These are phyloP conservation scores for Neocallimastix lanati DNA, from an alignment of 192 early-diverging fungal species.

Conservation along the genomic window DNA sequence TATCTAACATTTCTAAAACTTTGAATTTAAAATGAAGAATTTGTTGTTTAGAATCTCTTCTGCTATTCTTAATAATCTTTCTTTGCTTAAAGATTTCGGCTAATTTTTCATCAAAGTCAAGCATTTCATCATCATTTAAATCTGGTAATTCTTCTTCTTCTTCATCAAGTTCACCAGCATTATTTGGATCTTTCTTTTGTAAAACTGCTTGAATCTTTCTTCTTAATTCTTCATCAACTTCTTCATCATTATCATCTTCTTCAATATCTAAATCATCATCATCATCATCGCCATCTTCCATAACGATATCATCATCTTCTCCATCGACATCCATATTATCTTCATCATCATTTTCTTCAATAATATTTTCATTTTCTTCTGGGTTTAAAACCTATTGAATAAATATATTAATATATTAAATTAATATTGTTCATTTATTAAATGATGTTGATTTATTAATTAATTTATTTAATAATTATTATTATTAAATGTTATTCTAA, in stretches of 20 bases:
- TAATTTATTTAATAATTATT: background rate
- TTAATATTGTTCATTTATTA: no score
- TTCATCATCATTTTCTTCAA: slow-evolving; percentile 12
- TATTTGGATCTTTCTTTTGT: slow-evolving; percentile 17
- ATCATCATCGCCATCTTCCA: slow-evolving; percentile 20
- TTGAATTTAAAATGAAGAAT: slow-evolving; percentile 81
- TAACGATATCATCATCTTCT: slow-evolving; percentile 18
- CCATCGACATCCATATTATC: slow-evolving; percentile 24
- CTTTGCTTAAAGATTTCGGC: slow-evolving; percentile 77
- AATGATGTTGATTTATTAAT: slow-evolving; percentile 2
- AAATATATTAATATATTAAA: background rate
- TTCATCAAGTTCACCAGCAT: slow-evolving; percentile 38
- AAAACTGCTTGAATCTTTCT: slow-evolving; percentile 38
- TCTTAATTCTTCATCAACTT: slow-evolving; percentile 58
- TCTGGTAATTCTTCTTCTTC: slow-evolving; percentile 2
- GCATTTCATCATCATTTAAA: slow-evolving; percentile 75
- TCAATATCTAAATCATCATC: slow-evolving; percentile 24
- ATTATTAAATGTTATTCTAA: slow-evolving; percentile 29
- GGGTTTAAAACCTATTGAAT: background rate
- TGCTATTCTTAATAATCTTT: slow-evolving; percentile 58
- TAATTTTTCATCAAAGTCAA: slow-evolving; percentile 76
- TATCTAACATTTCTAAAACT: slow-evolving; percentile 61
- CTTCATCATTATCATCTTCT: slow-evolving; percentile 27
- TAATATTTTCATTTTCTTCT: slow-evolving; percentile 6
- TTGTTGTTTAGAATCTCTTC: slow-evolving; percentile 58